These are phyloP conservation scores for Triticum dicoccoides DNA, from an alignment of 176 grass and related monocot species.

Conservation along the genomic window DNA sequence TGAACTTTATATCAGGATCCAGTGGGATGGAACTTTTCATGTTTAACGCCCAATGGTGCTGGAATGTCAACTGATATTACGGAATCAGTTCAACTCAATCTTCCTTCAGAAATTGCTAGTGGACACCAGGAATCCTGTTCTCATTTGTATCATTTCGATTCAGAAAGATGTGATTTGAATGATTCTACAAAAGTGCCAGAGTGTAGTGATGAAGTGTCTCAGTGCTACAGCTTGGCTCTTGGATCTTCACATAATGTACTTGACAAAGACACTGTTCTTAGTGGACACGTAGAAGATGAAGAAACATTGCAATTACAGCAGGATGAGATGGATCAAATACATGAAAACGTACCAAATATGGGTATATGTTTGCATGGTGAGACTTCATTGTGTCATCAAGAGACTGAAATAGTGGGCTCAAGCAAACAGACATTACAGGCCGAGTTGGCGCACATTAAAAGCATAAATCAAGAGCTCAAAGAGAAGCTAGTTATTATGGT, in stretches of 20 bases:
- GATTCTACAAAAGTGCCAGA: conserved; percentile 5
- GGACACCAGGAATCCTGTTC: conserved; percentile 31
- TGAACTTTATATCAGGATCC: conserved; percentile 32
- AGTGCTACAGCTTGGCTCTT: conserved; percentile 17
- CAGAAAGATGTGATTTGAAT: conserved; percentile 19
- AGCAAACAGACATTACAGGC: conserved; percentile 15
- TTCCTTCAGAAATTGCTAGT: conserved; percentile 38
- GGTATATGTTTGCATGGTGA: conserved; percentile 14
- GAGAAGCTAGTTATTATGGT: conserved; percentile 46
- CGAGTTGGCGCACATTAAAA: conserved; percentile 37
- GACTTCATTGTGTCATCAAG: conserved; percentile 1
- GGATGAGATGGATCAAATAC: conserved; percentile 4
- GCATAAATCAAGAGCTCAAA: conserved; percentile 47
- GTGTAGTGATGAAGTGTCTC: conserved; percentile 22
- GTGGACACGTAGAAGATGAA: background rate
- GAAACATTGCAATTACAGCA: conserved; percentile 16
- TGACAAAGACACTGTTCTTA: conserved; percentile 6
- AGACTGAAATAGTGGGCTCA: conserved; percentile 23
- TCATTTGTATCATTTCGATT: conserved; percentile 11
- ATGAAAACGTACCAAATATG: conserved; percentile 15
- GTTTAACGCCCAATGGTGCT: conserved; percentile 21
- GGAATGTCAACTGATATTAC: conserved; percentile 19
- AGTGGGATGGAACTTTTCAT: conserved; percentile 19
- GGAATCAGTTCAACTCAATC: conserved; percentile 41
- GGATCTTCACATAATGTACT: conserved; percentile 28